A percentile compares a stretch with the other conserved stretches of the same genome.
Evolutionary conservation across 306 rosid species (phyloP).

Genomic region (Prunus padus): DNA sequence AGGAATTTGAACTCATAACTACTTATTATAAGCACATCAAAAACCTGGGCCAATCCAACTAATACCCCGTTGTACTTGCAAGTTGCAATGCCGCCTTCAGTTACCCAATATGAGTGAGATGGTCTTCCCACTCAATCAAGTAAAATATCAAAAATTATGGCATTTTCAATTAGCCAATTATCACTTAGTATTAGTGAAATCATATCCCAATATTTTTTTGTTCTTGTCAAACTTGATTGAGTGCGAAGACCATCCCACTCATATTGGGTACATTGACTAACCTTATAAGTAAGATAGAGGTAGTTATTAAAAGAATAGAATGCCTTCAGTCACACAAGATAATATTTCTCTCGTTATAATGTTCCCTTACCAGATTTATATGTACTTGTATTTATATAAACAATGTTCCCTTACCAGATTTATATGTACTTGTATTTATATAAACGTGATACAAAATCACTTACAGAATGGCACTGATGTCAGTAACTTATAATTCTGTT

Average conservation of each 20-base stretch:
- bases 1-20: too few species aligned
- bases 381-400: too few species aligned
- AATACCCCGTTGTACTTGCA: too few species aligned
- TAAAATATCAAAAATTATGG: too few species aligned
- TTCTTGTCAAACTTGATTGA: too few species aligned
- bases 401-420: not conserved
- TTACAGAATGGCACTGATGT: too few species aligned
- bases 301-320: not conserved
- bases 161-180: not conserved
- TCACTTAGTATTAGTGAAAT: not conserved
- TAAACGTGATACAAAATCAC: too few species aligned
- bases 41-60: too few species aligned
- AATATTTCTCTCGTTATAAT: too few species aligned
- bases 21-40: too few species aligned
- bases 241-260: constrained; percentile 24
- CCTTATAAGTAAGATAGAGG: not conserved
- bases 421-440: not conserved
- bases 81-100: too few species aligned
- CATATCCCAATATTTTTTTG: not conserved
- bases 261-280: not conserved
- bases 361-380: not conserved
- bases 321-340: not conserved
- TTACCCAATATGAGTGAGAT: not conserved
- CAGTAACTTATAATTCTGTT: too few species aligned
- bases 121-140: constrained; percentile 19